These are phyloP conservation scores for Mimosa bimucronata DNA, from an alignment of 306 rosid genomes.

Conservation along the genomic window DNA sequence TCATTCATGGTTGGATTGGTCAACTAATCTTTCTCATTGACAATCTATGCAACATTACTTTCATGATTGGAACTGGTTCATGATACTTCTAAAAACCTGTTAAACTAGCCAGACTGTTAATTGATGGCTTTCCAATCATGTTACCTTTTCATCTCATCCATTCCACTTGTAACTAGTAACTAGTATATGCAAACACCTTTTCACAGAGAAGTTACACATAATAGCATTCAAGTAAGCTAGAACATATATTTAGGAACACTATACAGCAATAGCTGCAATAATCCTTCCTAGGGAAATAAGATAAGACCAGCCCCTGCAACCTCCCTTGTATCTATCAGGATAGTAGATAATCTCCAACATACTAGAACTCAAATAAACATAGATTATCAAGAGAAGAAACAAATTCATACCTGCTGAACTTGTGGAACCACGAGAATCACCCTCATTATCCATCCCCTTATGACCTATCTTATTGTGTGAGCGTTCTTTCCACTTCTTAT, in stretches of 20 bases:
- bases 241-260: background rate
- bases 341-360: background rate
- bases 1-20: background rate
- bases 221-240: constrained; percentile 3
- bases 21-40: background rate
- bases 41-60: background rate
- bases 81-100: background rate
- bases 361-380: constrained; percentile 1
- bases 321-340: constrained; percentile 9
- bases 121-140: background rate
- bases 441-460: constrained; percentile 57
- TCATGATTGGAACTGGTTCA: background rate
- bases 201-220: background rate
- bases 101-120: background rate
- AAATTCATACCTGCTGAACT: constrained; percentile 54
- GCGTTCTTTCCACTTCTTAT: constrained; percentile 85
- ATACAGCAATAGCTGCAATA: background rate
- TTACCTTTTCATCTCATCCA: background rate
- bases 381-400: background rate
- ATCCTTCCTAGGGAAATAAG: background rate
- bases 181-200: background rate
- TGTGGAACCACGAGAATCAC: constrained; percentile 48
- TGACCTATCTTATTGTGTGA: constrained; percentile 69
- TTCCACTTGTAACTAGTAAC: background rate
- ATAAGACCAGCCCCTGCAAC: constrained; percentile 18